phyloP scores from a whole-genome alignment of 495 filamentous ascomycete genomes.

The Saxophila tyrrhenica region DNA sequence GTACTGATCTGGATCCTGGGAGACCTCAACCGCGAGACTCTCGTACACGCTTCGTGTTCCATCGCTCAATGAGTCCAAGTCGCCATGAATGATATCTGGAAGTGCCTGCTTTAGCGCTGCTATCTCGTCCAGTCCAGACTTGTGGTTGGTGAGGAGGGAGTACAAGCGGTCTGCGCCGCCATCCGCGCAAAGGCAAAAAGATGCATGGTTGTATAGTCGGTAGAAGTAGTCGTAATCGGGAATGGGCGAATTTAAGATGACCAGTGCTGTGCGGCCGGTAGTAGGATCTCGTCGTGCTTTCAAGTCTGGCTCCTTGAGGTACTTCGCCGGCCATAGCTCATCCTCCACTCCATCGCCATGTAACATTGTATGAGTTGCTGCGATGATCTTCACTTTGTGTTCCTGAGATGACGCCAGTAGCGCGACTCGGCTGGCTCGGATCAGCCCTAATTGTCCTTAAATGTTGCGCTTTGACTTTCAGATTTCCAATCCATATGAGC shows the following conservation, averaged over 20 bases:
- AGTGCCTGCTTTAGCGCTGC: constrained; percentile 25
- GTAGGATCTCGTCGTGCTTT: not conserved
- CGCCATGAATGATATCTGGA: constrained; percentile 67
- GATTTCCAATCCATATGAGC: not conserved
- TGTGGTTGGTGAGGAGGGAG: constrained; percentile 34
- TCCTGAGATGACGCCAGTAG: not conserved
- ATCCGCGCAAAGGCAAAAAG: constrained; percentile 59
- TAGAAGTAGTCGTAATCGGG: constrained; percentile 19
- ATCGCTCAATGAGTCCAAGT: constrained; percentile 69
- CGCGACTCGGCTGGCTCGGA: not conserved
- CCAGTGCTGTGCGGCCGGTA: constrained; percentile 9
- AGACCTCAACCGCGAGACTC: constrained; percentile 40
- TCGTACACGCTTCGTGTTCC: constrained; percentile 50
- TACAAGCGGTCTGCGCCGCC: constrained; percentile 79
- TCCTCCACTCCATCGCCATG: not conserved
- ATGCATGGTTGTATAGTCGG: constrained; percentile 24
- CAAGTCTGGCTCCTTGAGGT: not conserved
- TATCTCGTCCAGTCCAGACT: not conserved
- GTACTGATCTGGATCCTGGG: constrained; percentile 64
- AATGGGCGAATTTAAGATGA: constrained; percentile 33
- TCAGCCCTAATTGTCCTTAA: not conserved
- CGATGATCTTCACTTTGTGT: too few relatives aligned
- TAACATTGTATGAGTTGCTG: not conserved
- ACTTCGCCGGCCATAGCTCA: constrained; percentile 9
- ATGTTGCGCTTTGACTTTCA: too few relatives aligned